Conservation (phyloP, 306 rosid genomes). For the Lathyrus tuberosus region DNA sequence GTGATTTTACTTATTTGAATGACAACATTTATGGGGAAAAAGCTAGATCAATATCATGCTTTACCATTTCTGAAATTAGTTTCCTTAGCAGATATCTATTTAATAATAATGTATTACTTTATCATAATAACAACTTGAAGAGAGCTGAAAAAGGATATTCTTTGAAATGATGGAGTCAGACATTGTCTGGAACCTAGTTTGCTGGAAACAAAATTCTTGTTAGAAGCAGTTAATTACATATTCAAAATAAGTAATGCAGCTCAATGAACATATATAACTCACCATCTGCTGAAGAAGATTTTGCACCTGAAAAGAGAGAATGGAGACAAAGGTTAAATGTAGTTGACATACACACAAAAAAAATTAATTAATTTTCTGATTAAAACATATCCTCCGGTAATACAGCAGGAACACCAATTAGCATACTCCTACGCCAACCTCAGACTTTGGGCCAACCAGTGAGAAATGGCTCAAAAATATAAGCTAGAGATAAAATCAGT, state of each 20-base stretch:
- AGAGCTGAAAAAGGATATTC: conserved; percentile 80
- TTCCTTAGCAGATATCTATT: background rate
- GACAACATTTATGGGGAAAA: background rate
- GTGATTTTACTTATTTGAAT: background rate
- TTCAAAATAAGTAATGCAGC: conserved; percentile 32
- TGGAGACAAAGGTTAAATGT: conserved; percentile 23
- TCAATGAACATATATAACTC: conserved; percentile 48
- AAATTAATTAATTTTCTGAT: conserved; percentile 19
- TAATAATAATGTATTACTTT: background rate
- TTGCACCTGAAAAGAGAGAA: conserved; percentile 36
- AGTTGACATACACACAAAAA: conserved; percentile 25
- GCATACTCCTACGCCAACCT: conserved; percentile 4
- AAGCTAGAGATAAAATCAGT: conserved; percentile 1
- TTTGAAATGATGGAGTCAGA: conserved; percentile 89
- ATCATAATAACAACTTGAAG: conserved; percentile 12
- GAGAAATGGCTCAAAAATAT: conserved; percentile 11
- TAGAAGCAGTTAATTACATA: conserved; percentile 36
- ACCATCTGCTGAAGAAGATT: conserved; percentile 89
- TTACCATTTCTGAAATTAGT: conserved; percentile 23
- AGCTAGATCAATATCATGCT: conserved; percentile 3
- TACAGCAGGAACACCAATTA: conserved; percentile 14
- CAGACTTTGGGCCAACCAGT: background rate
- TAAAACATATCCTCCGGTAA: background rate
- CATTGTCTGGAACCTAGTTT: conserved; percentile 91
- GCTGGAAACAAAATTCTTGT: conserved; percentile 60